Conservation (phyloP, 2,329 filamentous ascomycete genomes). For the Sarocladium kiliense region DNA sequence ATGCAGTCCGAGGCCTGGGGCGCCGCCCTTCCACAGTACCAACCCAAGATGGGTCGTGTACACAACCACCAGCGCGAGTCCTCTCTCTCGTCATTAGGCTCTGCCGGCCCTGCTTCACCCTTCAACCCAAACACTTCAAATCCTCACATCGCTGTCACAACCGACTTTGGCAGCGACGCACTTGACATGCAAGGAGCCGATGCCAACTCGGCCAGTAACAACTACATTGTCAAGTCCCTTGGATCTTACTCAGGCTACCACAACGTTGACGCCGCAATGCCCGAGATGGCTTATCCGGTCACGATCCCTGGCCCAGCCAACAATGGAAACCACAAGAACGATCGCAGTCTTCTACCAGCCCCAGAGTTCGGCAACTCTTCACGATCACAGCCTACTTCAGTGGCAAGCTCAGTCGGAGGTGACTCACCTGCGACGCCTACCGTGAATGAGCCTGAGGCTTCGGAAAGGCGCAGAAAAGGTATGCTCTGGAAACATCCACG, state of each 20-base stretch:
- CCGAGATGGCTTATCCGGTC: slow-evolving; percentile 35
- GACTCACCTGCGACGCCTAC: slow-evolving; percentile 57
- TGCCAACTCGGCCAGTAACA: slow-evolving; percentile 28
- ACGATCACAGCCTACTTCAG: slow-evolving; percentile 48
- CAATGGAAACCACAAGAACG: slow-evolving; percentile 27
- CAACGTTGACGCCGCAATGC: slow-evolving; percentile 29
- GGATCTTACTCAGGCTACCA: slow-evolving; percentile 39
- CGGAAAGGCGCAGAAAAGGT: slow-evolving; percentile 50
- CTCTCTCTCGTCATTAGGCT: slow-evolving; percentile 56
- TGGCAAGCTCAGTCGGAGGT: slow-evolving; percentile 51
- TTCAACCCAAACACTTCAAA: slow-evolving; percentile 51
- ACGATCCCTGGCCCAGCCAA: slow-evolving; percentile 28
- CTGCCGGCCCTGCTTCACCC: slow-evolving; percentile 55
- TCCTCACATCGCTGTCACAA: slow-evolving; percentile 49
- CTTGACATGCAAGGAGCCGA: slow-evolving; percentile 33
- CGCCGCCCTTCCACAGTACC: slow-evolving; percentile 28
- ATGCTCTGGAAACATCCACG: slow-evolving; percentile 23
- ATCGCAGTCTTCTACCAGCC: slow-evolving; percentile 33
- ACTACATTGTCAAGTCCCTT: slow-evolving; percentile 17
- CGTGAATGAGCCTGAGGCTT: slow-evolving; percentile 42
- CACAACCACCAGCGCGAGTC: slow-evolving; percentile 52
- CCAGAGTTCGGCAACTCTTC: slow-evolving; percentile 35
- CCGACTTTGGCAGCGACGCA: slow-evolving; percentile 41
- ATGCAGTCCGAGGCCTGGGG: slow-evolving; percentile 41
- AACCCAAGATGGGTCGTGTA: slow-evolving; percentile 30